Conservation (phyloP, 2,329 filamentous ascomycete genomes). For the Cladosporium cucumerinum region DNA sequence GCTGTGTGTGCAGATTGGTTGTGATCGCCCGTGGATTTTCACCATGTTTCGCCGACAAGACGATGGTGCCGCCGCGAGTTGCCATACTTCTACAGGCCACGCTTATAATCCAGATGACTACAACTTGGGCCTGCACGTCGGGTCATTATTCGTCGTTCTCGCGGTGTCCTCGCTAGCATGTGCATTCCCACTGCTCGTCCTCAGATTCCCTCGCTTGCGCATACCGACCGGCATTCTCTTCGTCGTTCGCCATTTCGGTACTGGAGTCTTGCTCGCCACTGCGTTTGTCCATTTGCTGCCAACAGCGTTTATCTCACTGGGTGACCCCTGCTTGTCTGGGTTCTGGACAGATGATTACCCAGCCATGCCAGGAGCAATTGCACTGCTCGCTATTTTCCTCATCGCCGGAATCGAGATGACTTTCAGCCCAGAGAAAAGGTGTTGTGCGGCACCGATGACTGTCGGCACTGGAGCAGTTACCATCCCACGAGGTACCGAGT, state of each 20-base stretch:
- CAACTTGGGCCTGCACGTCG: slow-evolving; percentile 53
- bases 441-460: slow-evolving; percentile 8
- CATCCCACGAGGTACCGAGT: neutral
- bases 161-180: slow-evolving; percentile 54
- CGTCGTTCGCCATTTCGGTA: slow-evolving; percentile 55
- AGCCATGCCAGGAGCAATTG: slow-evolving; percentile 73
- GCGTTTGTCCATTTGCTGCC: slow-evolving; percentile 57
- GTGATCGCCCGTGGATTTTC: neutral
- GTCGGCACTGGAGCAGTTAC: neutral
- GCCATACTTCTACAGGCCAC: slow-evolving; percentile 5
- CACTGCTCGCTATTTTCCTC: slow-evolving; percentile 55
- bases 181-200: slow-evolving; percentile 59
- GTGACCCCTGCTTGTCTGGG: slow-evolving; percentile 63
- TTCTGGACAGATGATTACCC: slow-evolving; percentile 74
- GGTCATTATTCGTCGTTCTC: slow-evolving; percentile 54
- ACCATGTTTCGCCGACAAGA: slow-evolving; percentile 14
- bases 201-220: slow-evolving; percentile 54
- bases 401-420: slow-evolving; percentile 52
- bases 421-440: slow-evolving; percentile 23
- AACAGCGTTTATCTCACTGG: slow-evolving; percentile 57
- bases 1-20: neutral
- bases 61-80: neutral
- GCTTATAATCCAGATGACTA: slow-evolving; percentile 36
- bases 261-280: slow-evolving; percentile 53
- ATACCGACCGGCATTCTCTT: slow-evolving; percentile 57